A percentile compares a stretch with the other conserved stretches of the same genome.
Conservation (phyloP, 441 rosid species). For the Macaranga tanarius region DNA sequence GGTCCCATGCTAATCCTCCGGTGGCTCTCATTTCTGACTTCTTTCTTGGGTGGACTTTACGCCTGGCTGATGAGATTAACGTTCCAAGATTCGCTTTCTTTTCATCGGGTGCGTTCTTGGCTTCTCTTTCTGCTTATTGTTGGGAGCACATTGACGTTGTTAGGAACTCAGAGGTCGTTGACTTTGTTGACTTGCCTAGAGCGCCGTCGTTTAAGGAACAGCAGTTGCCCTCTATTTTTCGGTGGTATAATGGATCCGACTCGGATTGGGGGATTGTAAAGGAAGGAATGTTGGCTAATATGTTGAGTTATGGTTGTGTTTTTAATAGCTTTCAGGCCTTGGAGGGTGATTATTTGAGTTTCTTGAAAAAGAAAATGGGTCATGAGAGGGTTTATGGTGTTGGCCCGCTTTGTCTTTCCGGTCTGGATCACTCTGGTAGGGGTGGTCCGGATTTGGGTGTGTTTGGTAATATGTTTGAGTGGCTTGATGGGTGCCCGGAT, state of each 20-base stretch:
- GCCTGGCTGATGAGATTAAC: slow-evolving; percentile 35
- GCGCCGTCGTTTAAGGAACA: slow-evolving; percentile 32
- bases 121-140: slow-evolving; percentile 22
- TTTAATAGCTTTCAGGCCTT: slow-evolving; percentile 42
- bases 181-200: slow-evolving; percentile 27
- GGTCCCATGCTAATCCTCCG: slow-evolving; percentile 42
- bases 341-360: slow-evolving; percentile 38
- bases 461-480: slow-evolving; percentile 22
- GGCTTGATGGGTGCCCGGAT: slow-evolving; percentile 45
- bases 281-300: slow-evolving; percentile 23
- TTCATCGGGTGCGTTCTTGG: slow-evolving; percentile 36
- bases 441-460: slow-evolving; percentile 21
- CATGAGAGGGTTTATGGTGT: slow-evolving; percentile 38
- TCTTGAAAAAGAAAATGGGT: slow-evolving; percentile 25
- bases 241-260: slow-evolving; percentile 20
- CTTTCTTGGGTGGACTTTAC: slow-evolving; percentile 62
- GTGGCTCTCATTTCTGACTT: slow-evolving; percentile 55
- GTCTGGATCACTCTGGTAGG: slow-evolving; percentile 1
- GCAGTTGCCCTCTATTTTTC: slow-evolving; percentile 38
- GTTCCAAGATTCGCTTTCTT: slow-evolving; percentile 48
- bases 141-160: slow-evolving; percentile 28
- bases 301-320: slow-evolving; percentile 40
- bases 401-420: slow-evolving; percentile 37
- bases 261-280: slow-evolving; percentile 29
- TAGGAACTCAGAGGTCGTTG: neutral